Percentiles rank a stretch among this genome's conserved stretches.
Evolutionary conservation across 2,329 filamentous ascomycete species (phyloP).

Genomic region (Xylaria sp.): DNA sequence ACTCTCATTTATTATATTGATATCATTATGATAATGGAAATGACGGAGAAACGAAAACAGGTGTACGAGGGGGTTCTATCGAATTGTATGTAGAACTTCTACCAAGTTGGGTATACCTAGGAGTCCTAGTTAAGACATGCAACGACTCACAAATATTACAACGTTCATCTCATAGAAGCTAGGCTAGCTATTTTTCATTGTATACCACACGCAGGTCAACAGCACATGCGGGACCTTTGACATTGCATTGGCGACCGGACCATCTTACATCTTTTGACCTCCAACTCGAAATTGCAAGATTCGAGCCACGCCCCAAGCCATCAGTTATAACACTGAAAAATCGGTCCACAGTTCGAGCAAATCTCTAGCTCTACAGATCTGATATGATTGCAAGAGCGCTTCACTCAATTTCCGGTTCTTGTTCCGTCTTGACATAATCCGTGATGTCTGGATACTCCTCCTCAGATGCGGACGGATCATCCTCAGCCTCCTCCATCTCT

Average conservation of each 20-base stretch:
- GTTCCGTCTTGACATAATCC: constrained; percentile 16
- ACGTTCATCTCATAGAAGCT: neutral
- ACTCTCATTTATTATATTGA: neutral
- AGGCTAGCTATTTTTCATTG: neutral
- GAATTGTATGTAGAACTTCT: neutral
- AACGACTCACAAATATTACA: no score
- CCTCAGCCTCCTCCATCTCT: neutral
- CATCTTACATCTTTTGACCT: neutral
- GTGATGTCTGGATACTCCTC: constrained; percentile 13
- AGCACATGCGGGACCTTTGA: neutral
- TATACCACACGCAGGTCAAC: neutral
- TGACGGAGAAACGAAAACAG: neutral
- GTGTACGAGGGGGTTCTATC: neutral
- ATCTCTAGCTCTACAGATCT: neutral
- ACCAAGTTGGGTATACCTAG: neutral
- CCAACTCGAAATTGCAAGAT: constrained; percentile 4
- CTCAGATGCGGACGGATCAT: neutral
- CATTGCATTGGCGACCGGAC: neutral
- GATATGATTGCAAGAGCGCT: neutral
- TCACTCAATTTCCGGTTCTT: neutral
- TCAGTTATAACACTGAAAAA: neutral
- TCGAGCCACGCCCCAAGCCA: no score
- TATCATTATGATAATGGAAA: neutral
- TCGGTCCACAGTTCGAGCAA: neutral
- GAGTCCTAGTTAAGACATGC: neutral